Evolutionary conservation across 1,284 basidiomycete species (phyloP), one percentile per base, ranked within the genome.

Genomic region (Pyrrhoderma lamaoense): DNA sequence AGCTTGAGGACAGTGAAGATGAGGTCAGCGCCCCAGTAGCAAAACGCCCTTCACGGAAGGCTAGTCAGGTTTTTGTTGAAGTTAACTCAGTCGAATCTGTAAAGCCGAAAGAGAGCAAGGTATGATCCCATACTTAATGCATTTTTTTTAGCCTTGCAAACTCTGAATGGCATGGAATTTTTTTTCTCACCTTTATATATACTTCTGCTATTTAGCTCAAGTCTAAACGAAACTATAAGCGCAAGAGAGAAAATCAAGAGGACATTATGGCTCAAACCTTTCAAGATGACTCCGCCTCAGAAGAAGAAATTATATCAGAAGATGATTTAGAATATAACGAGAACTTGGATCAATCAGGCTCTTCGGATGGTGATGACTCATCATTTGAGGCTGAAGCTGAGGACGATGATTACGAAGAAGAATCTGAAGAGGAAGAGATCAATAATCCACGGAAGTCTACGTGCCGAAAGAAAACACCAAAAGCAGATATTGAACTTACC

Each of bases 361-460:
- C 49, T 16, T 56, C 49, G 9, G 56, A 52, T n/a, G n/a, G n/a
- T 37, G 57, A 56, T 42, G 59, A 51, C 36, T 60, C 60, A 1
- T 57, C 55, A 18, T 62, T 61, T 47, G 59, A 60, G 46, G 51
- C 55, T 9, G 56, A 50, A 34, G 57, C 67, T 37, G 70, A 67
- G 40, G 70, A 72, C 13, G 62, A 64, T 47, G 70, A 69, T 42
- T 71, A 73, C 38, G 70, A 68, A 51, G 67, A 69, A 27, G 68
- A 71, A 19, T 58, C 70, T 37, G 69, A 73, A 14, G 80, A 82
- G 13, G 42, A 40, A 67, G 72, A 27, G 63, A 65, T 22, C 71
- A 73, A 7, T 40, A 40, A 22, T 5, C 14, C 35, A 55, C 52
- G 39, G 60, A 62, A 35, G 27, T 18, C 48, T 42, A 57, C 53